Percentiles rank a stretch among this genome's conserved stretches.
These are phyloP conservation scores for Salvia miltiorrhiza DNA, from an alignment of 257 asterid genomes.

Conservation along the genomic window DNA sequence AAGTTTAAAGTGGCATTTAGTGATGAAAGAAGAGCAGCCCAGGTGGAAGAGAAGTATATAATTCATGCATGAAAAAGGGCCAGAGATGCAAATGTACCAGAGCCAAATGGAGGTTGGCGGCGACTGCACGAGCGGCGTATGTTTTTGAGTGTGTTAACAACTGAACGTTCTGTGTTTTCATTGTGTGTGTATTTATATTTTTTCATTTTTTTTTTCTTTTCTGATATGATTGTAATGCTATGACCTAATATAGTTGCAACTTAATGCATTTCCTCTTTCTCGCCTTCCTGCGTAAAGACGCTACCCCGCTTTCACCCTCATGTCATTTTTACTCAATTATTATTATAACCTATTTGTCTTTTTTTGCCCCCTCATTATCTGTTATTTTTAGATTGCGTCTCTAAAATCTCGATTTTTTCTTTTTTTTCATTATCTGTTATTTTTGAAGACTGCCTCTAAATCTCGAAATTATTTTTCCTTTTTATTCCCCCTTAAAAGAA, in stretches of 20 bases:
- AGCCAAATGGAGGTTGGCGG: slow-evolving; percentile 40
- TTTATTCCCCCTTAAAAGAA: no score
- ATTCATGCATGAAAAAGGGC: slow-evolving; percentile 21
- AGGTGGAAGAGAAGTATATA: neutral
- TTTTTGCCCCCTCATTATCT: neutral
- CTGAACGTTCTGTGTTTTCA: slow-evolving; percentile 32
- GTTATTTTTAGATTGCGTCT: no score
- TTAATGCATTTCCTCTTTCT: slow-evolving; percentile 14
- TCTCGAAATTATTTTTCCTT: no score
- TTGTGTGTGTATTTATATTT: neutral
- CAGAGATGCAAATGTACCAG: neutral
- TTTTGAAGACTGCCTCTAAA: no score
- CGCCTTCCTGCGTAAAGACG: neutral
- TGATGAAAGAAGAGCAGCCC: slow-evolving; percentile 5
- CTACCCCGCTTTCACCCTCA: neutral
- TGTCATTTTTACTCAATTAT: neutral
- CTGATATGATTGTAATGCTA: neutral
- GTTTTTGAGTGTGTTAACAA: slow-evolving; percentile 27
- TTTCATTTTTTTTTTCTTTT: neutral
- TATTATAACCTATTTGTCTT: neutral
- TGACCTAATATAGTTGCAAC: slow-evolving; percentile 31
- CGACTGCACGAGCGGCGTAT: slow-evolving; percentile 40
- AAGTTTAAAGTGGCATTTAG: neutral
- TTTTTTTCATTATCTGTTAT: no score
- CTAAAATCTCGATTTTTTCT: no score